Evolutionary conservation across 305 asterid species (phyloP).

Genomic region (Coffea humblotiana): DNA sequence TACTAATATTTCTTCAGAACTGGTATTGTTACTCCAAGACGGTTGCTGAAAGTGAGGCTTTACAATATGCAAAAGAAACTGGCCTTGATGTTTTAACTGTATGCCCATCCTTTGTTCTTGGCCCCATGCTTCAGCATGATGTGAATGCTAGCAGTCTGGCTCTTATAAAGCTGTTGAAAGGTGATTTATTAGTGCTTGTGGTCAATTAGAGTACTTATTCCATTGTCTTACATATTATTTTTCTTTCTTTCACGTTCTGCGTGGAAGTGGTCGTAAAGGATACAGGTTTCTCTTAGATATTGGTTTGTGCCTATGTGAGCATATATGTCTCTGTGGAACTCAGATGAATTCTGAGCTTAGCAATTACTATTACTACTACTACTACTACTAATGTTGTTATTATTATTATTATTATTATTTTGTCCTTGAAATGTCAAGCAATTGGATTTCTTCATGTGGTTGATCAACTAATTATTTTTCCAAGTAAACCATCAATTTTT

Average conservation of each 20-base stretch:
- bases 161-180: slow-evolving; percentile 62
- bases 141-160: slow-evolving; percentile 55
- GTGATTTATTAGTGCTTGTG: slow-evolving; percentile 26
- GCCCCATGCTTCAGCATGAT: slow-evolving; percentile 66
- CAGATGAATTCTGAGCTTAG: background rate
- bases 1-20: slow-evolving; percentile 40
- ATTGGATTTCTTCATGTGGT: no score
- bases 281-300: no score
- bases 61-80: slow-evolving; percentile 49
- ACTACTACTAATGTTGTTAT: no score
- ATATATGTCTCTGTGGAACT: background rate
- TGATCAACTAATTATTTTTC: background rate
- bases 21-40: slow-evolving; percentile 78
- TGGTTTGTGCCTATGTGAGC: background rate
- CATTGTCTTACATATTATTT: background rate
- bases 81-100: slow-evolving; percentile 20
- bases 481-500: background rate
- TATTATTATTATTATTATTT: background rate
- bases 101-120: slow-evolving; percentile 53
- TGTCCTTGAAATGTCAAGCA: background rate
- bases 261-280: background rate
- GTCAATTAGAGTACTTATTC: background rate
- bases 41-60: slow-evolving; percentile 63
- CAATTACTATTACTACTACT: background rate
- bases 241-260: background rate